These are phyloP conservation scores for Gilbertella persicaria DNA, from an alignment of 371 early-diverging fungal species.

Conservation along the genomic window DNA sequence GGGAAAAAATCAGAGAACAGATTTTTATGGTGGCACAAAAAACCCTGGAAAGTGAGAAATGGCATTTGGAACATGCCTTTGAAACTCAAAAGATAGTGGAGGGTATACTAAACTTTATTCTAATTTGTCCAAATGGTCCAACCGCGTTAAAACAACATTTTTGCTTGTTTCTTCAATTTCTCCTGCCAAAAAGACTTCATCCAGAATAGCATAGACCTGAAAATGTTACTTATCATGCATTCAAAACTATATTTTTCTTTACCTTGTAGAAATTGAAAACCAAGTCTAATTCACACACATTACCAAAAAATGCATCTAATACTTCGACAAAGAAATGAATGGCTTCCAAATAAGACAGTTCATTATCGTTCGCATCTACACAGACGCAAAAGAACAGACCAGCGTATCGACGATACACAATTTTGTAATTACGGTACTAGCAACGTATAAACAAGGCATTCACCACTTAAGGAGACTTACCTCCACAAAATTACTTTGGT, in stretches of 20 bases:
- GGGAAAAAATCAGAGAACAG: too few species aligned
- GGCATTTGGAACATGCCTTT: too few species aligned
- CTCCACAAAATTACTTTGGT: constrained; percentile 96
- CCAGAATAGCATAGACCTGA: constrained; percentile 94
- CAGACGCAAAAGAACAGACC: constrained; percentile 97
- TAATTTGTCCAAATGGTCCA: constrained; percentile 79
- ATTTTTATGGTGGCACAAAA: too few species aligned
- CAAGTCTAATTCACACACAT: constrained; percentile 96
- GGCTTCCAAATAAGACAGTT: constrained; percentile 90
- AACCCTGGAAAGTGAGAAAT: too few species aligned
- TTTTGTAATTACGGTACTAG: constrained; percentile 90
- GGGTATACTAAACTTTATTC: constrained; percentile 40
- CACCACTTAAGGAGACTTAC: constrained; percentile 37
- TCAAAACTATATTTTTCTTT: constrained; percentile 3
- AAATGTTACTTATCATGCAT: background rate
- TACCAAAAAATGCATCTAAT: constrained; percentile 95
- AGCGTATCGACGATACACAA: constrained; percentile 97
- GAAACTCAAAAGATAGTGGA: too few species aligned
- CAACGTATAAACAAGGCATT: background rate
- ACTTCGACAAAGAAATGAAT: constrained; percentile 99
- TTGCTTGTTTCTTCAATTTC: constrained; percentile 97
- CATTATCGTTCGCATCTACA: constrained; percentile 96
- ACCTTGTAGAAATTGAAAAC: constrained; percentile 97
- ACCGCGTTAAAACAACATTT: constrained; percentile 68
- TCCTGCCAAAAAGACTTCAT: constrained; percentile 96